Conservation (phyloP, 1,139 yeast species). For the Candida sanyaensis region DNA sequence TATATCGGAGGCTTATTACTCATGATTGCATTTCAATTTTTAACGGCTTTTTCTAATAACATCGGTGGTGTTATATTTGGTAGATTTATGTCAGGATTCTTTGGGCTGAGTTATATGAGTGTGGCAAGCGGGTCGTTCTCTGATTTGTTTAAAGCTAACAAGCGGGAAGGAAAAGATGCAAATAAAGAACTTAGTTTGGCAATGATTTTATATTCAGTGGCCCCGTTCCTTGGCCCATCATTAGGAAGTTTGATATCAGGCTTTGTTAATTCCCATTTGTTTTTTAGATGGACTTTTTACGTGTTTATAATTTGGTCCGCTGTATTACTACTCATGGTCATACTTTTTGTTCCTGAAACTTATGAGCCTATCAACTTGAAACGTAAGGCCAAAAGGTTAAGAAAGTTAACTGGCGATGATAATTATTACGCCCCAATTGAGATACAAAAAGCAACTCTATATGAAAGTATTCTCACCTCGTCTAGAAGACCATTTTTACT, state of each 20-base stretch:
- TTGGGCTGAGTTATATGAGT: conserved; percentile 36
- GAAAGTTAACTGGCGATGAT: conserved; percentile 43
- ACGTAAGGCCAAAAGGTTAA: conserved; percentile 47
- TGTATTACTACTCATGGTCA: conserved; percentile 28
- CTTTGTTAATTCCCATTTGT: conserved; percentile 26
- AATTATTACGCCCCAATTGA: conserved; percentile 53
- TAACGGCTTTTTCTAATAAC: conserved; percentile 29
- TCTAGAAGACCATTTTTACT: conserved; percentile 57
- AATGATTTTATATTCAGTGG: conserved; percentile 29
- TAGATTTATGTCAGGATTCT: conserved; percentile 34
- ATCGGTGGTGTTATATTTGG: conserved; percentile 33
- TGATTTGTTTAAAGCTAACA: conserved; percentile 26
- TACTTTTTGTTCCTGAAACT: conserved; percentile 52
- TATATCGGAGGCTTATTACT: conserved; percentile 26
- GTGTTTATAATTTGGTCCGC: conserved; percentile 37
- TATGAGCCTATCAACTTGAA: conserved; percentile 44
- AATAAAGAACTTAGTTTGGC: conserved; percentile 28
- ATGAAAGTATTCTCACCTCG: conserved; percentile 35
- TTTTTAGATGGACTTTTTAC: conserved; percentile 51
- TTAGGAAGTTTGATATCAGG: conserved; percentile 35
- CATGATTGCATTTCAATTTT: conserved; percentile 25
- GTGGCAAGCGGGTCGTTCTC: conserved; percentile 38
- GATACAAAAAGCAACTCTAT: conserved; percentile 22
- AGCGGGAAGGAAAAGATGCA: conserved; percentile 16
- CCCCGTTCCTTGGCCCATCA: conserved; percentile 37